Evolutionary conservation across 331 rosid genomes (phyloP), one percentile per base, ranked within the genome.

Genomic region (Rhamnella rubrinervis): DNA sequence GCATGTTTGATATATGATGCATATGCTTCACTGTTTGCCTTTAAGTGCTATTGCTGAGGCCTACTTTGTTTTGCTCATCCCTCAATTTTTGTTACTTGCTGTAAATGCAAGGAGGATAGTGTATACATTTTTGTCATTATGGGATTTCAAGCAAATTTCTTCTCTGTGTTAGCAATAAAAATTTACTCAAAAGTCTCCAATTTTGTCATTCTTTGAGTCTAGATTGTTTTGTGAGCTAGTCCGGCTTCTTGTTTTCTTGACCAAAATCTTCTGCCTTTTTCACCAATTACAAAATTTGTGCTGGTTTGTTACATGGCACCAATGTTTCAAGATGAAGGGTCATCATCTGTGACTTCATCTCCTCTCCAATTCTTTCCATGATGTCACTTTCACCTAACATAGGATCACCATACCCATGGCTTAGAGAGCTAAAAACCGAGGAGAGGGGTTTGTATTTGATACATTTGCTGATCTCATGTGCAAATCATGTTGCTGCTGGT

Each of bases 371-470:
- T 81, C 63, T 86, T 62, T 80, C 98, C 63, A 83, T 80, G 81
- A 87, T 81, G 91, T 80, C 97, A n/a, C 80, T 74, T 73, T 82
- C 91, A 20, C 86, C 91, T 61, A 85, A 73, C 73, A 75, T 87
- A 80, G 90, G 95, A 61, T 85, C 95, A 56, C 88, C 98, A 2
- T 68, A 80, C 41, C 80, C 88, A 15, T 89, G 88, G 95, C 88
- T 83, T 59, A 81, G 82, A 65, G 97, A 91, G 67, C 81, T 86
- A 17, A 83, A 86, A 80, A 86, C 93, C 0, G 97, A 91, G 71
- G 93, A 88, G 65, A 70, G 91, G 81, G 97, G 96, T 65, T 78
- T 91, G 79, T 91, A 76, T 72, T 67, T 91, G 80, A 91, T 91
- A 79, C 93, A 86, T 58, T 78, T 88, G 75, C 71, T 91, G 75